Conservation (phyloP, 108 stramenopile genomes). For the Asterionellopsis glacialis region DNA sequence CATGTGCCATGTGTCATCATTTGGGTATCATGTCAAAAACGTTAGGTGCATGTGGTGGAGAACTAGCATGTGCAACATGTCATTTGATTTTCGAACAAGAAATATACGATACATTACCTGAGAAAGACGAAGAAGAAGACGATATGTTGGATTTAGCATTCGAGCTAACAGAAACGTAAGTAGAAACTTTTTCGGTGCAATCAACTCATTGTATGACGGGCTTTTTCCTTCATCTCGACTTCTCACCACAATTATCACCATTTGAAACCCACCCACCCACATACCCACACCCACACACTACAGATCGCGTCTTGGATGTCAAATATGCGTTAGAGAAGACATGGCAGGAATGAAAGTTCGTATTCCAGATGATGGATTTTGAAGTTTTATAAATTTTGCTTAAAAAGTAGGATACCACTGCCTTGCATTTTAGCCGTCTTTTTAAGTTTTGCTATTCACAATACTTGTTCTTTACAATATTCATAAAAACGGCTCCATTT, state of each 20-base stretch:
- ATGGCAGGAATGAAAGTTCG: conserved; percentile 87
- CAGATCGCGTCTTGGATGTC: conserved; percentile 94
- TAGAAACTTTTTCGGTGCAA: conserved; percentile 12
- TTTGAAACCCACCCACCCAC: background rate
- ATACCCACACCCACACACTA: no score
- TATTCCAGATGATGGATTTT: conserved; percentile 91
- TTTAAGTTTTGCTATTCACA: no score
- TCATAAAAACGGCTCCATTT: no score
- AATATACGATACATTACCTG: conserved; percentile 81
- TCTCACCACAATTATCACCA: background rate
- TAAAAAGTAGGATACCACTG: no score
- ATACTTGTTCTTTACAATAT: no score
- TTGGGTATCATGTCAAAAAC: no score
- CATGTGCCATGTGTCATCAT: no score
- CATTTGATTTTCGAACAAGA: conserved; percentile 91
- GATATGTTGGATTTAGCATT: conserved; percentile 99
- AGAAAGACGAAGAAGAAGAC: conserved; percentile 92
- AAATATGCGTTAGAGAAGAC: conserved; percentile 87
- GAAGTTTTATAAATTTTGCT: background rate
- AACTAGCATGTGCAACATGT: conserved; percentile 87
- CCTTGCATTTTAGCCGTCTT: no score
- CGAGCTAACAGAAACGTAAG: conserved; percentile 94
- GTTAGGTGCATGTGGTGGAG: conserved; percentile 79
- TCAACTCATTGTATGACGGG: background rate
- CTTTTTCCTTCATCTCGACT: conserved; percentile 3